Evolutionary conservation across 2,329 filamentous ascomycete species (phyloP), one percentile per base, ranked within the genome.

Genomic region (Bipolaris zeicola): DNA sequence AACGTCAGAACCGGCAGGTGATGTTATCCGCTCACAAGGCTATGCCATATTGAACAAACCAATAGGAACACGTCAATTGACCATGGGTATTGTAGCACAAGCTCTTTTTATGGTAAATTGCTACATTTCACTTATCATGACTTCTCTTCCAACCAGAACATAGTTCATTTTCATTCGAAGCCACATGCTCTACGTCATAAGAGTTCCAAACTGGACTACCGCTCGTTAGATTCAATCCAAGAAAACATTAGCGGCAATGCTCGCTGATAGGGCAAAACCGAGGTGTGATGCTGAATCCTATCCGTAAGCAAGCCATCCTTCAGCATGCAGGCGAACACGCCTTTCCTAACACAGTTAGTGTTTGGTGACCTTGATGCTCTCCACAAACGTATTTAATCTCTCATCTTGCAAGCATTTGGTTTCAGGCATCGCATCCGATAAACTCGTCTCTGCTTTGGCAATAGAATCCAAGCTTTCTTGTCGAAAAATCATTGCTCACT

Each of bases 271-370:
- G 16, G 11, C 42, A 20, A 16, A 18, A 18, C 5, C n/a, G 22
- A 28, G 22, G 6, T 1, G 13, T 13, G 16, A n/a, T 13, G 20
- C 24, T 18, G 22, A 28, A 38, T 28, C n/a, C 14, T 14, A 38
- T 16, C 10, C 3, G 45, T 38, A 37, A 38, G 45, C 34, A 48
- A 14, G 8, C 14, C 7, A 47, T 33, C 22, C 31, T 41, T 39
- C 22, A 22, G 37, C 31, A 36, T 49, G 37, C 38, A 43, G 48
- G 14, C n/a, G 45, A 56, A 43, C 55, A 48, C 50, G n/a, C 54
- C 39, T 54, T 50, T 20, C 60, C 55, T 0, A 52, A 46, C n/a
- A 33, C 13, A 57, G 58, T 34, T 61, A 56, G 55, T 13, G 14
- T 26, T 39, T 44, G 22, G 52, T n/a, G 13, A 31, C 38, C 4